Percentiles rank a stretch among this genome's conserved stretches.
phyloP scores from a whole-genome alignment of 371 early-diverging fungal species.

The Dinochytrium kinnereticum region DNA sequence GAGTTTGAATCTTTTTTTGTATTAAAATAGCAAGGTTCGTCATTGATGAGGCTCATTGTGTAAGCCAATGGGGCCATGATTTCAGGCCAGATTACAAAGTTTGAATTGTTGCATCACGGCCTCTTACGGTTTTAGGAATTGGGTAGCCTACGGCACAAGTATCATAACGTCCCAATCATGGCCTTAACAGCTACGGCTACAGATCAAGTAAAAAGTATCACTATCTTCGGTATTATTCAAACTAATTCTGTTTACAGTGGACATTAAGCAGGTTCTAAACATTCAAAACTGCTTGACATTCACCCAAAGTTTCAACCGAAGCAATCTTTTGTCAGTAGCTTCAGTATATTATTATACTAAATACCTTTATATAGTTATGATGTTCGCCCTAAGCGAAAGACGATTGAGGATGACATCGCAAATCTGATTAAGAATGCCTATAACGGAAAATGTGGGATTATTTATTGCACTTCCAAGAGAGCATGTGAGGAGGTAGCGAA shows the following conservation, averaged over 20 bases:
- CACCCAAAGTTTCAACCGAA: constrained; percentile 89
- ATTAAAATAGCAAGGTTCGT: constrained; percentile 74
- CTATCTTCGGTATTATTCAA: constrained; percentile 15
- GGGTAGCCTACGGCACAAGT: constrained; percentile 65
- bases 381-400: constrained; percentile 62
- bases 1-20: neutral
- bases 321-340: constrained; percentile 64
- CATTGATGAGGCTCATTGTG: constrained; percentile 99
- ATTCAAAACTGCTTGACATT: constrained; percentile 74
- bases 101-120: neutral
- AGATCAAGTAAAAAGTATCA: constrained; percentile 76
- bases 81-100: constrained; percentile 83
- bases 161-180: constrained; percentile 90
- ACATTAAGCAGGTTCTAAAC: constrained; percentile 58
- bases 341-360: neutral
- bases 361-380: constrained; percentile 65
- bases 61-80: constrained; percentile 97
- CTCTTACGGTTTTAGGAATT: constrained; percentile 57
- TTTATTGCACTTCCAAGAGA: constrained; percentile 91
- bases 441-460: constrained; percentile 88
- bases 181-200: constrained; percentile 99
- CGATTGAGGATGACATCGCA: constrained; percentile 75
- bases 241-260: constrained; percentile 42
- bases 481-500: constrained; percentile 91
- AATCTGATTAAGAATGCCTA: constrained; percentile 75